Percentiles rank a stretch among this genome's conserved stretches.
These are phyloP conservation scores for Colletotrichum siamense DNA, from an alignment of 2,329 filamentous ascomycete genomes.

Conservation along the genomic window DNA sequence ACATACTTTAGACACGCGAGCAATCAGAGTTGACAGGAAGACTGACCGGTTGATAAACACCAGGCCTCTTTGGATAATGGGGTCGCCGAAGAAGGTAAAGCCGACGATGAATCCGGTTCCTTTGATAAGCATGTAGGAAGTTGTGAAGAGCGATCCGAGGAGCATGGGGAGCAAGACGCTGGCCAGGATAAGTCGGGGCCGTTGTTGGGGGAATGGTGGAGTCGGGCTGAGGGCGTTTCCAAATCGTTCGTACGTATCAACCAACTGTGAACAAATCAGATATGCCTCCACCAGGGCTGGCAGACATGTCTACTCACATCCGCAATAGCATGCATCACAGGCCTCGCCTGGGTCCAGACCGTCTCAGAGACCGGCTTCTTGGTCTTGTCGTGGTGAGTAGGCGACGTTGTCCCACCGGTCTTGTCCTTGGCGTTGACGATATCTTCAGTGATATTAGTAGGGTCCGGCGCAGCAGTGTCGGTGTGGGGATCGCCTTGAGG, in stretches of 20 bases:
- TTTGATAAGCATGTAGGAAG: slow-evolving; percentile 69
- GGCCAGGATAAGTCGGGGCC: slow-evolving; percentile 60
- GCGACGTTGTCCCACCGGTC: slow-evolving; percentile 52
- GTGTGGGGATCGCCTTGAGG: slow-evolving; percentile 66
- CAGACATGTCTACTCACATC: slow-evolving; percentile 35
- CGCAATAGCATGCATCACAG: slow-evolving; percentile 67
- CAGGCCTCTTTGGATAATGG: slow-evolving; percentile 67
- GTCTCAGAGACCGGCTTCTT: slow-evolving; percentile 78
- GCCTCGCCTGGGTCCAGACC: slow-evolving; percentile 79
- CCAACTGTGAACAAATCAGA: slow-evolving; percentile 8
- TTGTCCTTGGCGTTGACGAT: slow-evolving; percentile 46
- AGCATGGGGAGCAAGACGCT: slow-evolving; percentile 57
- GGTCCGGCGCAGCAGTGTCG: slow-evolving; percentile 61
- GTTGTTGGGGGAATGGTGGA: slow-evolving; percentile 61
- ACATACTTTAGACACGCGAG: slow-evolving; percentile 33
- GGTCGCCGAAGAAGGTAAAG: slow-evolving; percentile 81
- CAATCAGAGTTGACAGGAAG: slow-evolving; percentile 21
- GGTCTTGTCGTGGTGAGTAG: slow-evolving; percentile 71
- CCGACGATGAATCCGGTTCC: slow-evolving; percentile 70
- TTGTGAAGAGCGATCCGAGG: slow-evolving; percentile 56
- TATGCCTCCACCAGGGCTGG: accelerated
- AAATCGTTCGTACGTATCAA: slow-evolving; percentile 58
- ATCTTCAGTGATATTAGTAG: slow-evolving; percentile 39
- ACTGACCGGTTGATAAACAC: slow-evolving; percentile 60
- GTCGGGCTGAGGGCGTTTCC: slow-evolving; percentile 67